Evolutionary conservation across 805 yeast genomes (phyloP).

Genomic region (Suhomyces faveliae): DNA sequence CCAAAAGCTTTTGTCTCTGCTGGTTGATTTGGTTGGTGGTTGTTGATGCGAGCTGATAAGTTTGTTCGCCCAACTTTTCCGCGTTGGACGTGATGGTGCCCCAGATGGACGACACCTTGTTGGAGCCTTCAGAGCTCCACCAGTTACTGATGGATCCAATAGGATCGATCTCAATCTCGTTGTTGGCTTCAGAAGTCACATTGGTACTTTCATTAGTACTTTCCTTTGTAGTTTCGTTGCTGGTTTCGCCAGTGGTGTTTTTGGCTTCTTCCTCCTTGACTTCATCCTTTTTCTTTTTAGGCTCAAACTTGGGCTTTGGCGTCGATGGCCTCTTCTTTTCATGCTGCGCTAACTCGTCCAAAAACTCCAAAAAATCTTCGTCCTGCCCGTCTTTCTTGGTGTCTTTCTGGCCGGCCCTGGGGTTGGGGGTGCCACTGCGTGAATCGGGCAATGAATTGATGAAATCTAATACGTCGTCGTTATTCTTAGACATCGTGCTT

Average conservation of each 20-base stretch:
- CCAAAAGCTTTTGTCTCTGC: constrained; percentile 37
- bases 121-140: constrained; percentile 73
- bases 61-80: constrained; percentile 47
- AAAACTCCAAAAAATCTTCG: constrained; percentile 53
- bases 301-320: constrained; percentile 32
- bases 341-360: constrained; percentile 70
- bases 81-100: constrained; percentile 60
- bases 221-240: not conserved
- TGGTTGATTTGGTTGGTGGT: constrained; percentile 42
- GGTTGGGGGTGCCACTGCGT: constrained; percentile 30
- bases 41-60: constrained; percentile 48
- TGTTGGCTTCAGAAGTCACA: not conserved
- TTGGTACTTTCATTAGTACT: not conserved
- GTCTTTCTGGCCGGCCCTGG: constrained; percentile 21
- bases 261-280: constrained; percentile 5
- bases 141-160: constrained; percentile 64
- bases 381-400: constrained; percentile 37
- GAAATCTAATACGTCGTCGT: constrained; percentile 77
- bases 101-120: constrained; percentile 66
- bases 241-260: not conserved
- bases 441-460: constrained; percentile 75
- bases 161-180: constrained; percentile 49
- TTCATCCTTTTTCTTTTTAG: constrained; percentile 21
- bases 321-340: constrained; percentile 40
- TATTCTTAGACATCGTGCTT: constrained; percentile 26